phyloP scores from a whole-genome alignment of 2,329 filamentous ascomycete species.

The Bipolaris gigantea region DNA sequence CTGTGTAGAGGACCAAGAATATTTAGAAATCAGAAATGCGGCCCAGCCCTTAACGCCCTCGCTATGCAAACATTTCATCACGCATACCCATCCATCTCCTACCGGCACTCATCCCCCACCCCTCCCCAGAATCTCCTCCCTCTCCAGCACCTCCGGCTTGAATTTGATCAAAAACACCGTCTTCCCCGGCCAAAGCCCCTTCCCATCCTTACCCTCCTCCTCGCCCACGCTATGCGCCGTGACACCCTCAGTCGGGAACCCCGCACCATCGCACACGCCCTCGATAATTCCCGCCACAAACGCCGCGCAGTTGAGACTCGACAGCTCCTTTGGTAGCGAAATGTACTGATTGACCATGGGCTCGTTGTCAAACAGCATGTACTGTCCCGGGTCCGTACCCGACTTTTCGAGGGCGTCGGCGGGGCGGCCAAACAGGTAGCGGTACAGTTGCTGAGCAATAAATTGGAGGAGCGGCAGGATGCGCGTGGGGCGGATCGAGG shows the following conservation, averaged over 20 bases:
- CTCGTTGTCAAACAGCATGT: conserved; percentile 99
- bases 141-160: conserved; percentile 83
- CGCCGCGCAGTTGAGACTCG: conserved; percentile 91
- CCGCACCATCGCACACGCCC: conserved; percentile 90
- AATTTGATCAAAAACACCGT: conserved; percentile 97
- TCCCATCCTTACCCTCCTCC: conserved; percentile 55
- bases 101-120: conserved; percentile 43
- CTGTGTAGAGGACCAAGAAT: neutral
- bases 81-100: neutral
- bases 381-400: conserved; percentile 84
- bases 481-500: conserved; percentile 71
- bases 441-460: conserved; percentile 90
- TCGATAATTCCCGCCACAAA: conserved; percentile 95
- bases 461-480: conserved; percentile 93
- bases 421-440: conserved; percentile 85
- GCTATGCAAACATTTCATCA: conserved; percentile 16
- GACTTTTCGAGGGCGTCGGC: conserved; percentile 93
- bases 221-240: conserved; percentile 74
- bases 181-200: conserved; percentile 83
- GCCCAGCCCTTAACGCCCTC: conserved; percentile 15
- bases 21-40: neutral
- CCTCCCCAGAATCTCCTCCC: conserved; percentile 79
- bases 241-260: conserved; percentile 79
- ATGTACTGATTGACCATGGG: conserved; percentile 94
- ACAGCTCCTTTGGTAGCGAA: conserved; percentile 92